Evolutionary conservation across 805 yeast genomes (phyloP), one percentile per base, ranked within the genome.

Genomic region (Tetrapisispora phaffii): DNA sequence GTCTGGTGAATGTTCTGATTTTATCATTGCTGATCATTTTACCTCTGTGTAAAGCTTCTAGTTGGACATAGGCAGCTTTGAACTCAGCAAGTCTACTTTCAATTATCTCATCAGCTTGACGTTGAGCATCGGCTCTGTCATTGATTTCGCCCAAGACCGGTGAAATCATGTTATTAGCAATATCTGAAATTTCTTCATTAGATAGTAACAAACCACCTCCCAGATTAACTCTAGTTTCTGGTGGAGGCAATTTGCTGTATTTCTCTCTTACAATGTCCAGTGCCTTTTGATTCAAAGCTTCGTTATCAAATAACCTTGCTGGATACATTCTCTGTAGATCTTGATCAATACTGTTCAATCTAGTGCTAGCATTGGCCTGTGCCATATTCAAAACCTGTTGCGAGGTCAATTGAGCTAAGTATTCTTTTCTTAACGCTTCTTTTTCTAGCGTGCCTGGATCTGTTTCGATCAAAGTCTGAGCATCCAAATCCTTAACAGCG

Each of bases 151-250:
- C 73, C 56, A 90, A 69, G 5, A 90, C 88, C 8, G 98, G 98
- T 52, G 76, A 73, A 47, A 93, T 95, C 57, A 85, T 72, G 39
- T 79, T 74, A 48, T 78, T 68, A 19, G 98, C 97, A 69, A 90
- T 76, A 42, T 74, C 74, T 51, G 85, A 82, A 49, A 93, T 76
- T 57, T 89, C 96, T 19, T 71, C 74, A 48, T 75, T 82, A 34
- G 84, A 71, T 74, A 90, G 77, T 57, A 74, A 76, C 47, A 85
- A 72, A 2, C 97, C 97, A 50, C 95, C 96, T 48, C 98, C 98
- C 50, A 90, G 67, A 57, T 86, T 73, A 55, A 87, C 70, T 61
- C 80, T 76, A 51, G 80, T 78, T 42, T 55, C 60, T 13, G 31
- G 39, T 24, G 38, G 17, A 15, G 44, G 39, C n/a, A 42, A 2